These are phyloP conservation scores for Bruguiera gymnorhiza DNA, from an alignment of 345 rosid species.

Conservation along the genomic window DNA sequence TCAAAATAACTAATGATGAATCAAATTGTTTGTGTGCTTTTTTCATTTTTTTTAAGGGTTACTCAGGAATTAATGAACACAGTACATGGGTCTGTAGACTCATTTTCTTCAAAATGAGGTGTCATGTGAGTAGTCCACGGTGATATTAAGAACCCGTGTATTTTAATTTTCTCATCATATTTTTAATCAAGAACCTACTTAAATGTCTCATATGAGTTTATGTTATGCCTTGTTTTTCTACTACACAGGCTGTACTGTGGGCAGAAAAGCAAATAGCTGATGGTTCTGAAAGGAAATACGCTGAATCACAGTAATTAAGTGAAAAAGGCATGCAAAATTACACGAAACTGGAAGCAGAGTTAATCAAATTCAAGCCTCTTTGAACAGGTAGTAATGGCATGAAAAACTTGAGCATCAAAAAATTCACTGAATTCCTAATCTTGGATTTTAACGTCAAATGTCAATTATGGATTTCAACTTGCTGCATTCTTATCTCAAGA, in stretches of 20 bases:
- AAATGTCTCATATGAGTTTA: constrained; percentile 5
- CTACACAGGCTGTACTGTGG: constrained; percentile 47
- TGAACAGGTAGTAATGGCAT: constrained; percentile 65
- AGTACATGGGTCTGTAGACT: no score
- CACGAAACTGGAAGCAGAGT: constrained; percentile 72
- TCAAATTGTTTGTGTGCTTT: background rate
- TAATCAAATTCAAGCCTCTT: constrained; percentile 70
- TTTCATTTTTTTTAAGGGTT: background rate
- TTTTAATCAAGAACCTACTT: background rate
- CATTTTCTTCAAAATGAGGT: background rate
- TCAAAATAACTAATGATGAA: constrained; percentile 3
- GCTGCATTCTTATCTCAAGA: background rate
- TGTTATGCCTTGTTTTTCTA: constrained; percentile 2
- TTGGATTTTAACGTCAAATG: background rate
- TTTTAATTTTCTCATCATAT: background rate
- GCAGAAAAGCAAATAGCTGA: constrained; percentile 79
- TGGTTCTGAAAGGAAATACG: constrained; percentile 53
- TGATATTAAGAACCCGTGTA: no score
- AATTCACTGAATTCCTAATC: background rate
- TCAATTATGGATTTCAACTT: background rate
- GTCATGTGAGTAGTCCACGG: background rate
- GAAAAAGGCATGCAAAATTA: constrained; percentile 65
- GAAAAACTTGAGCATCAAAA: background rate
- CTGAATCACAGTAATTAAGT: constrained; percentile 58
- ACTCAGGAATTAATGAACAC: background rate